Evolutionary conservation across 306 rosid species (phyloP), one percentile per base, ranked within the genome.

Genomic region (Pterocarpus macrocarpus): DNA sequence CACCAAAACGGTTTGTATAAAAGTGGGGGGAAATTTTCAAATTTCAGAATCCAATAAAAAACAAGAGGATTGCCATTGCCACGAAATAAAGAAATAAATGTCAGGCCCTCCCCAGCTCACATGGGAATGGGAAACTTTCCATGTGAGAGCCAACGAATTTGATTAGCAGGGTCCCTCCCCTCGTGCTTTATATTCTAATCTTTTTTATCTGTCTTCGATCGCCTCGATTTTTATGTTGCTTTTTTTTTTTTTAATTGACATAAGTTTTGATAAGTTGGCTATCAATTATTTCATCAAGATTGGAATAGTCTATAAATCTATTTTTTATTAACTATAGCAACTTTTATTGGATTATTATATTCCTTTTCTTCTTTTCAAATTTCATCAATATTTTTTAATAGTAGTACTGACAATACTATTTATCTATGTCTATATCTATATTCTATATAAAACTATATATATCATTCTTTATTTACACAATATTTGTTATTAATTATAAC

Each of bases 71-170:
- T 55, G 1, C 17, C 2, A 55, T 15, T n/a, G 2, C 1, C n/a
- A 7, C 3, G 2, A 8, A 15, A 45, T 12, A 69, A 50, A 30
- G 28, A 14, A 33, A 30, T 30, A 17, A 38, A 3, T 64, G 53
- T 38, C 47, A 72, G 13, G 66, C 14, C 35, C 73, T 50, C 33
- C 22, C 11, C 84, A 38, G 4, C 17, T 63, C 72, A 64, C 49
- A 17, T 22, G 70, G 67, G 45, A 64, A 36, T 22, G 67, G 75
- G 58, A 4, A 6, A 13, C 75, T 52, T 49, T 6, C 17, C 58
- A 14, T 8, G 47, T 52, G 81, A 17, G 10, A n/a, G 71, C 70
- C 85, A 68, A 38, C 77, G 81, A 81, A 74, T 81, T 80, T 28
- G 17, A 64, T 64, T 75, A 32, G 57, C 15, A 1, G 80, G 55